Evolutionary conservation across 208 protist genomes (phyloP).

Genomic region (Wallacemonas sp.): DNA sequence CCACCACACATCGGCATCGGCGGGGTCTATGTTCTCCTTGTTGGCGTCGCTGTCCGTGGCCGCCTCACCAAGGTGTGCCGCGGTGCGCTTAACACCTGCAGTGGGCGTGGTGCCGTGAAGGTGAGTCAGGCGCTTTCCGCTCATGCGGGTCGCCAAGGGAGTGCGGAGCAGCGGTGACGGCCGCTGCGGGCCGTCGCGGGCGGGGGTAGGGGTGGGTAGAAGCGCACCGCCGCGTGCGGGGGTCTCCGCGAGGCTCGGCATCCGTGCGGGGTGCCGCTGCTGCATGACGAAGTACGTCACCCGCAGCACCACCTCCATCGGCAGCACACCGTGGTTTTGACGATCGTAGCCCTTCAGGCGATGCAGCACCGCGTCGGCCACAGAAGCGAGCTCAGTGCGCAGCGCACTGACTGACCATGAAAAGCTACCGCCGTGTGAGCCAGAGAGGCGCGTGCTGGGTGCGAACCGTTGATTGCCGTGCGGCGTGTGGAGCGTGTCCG

Average conservation of each 20-base stretch:
- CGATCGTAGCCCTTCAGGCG: conserved; percentile 68
- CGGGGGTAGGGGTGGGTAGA: background rate
- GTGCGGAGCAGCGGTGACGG: background rate
- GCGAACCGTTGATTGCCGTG: too few relatives aligned
- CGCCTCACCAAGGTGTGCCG: background rate
- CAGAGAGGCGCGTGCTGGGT: background rate
- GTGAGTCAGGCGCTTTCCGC: background rate
- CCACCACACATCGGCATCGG: background rate
- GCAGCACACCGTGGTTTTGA: conserved; percentile 46
- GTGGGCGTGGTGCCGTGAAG: background rate
- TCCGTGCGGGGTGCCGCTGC: conserved; percentile 12
- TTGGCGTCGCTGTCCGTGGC: background rate
- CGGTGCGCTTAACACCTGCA: background rate
- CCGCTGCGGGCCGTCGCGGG: background rate
- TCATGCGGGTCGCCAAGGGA: conserved; percentile 6
- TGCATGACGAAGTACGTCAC: conserved; percentile 44
- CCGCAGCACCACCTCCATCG: conserved; percentile 55
- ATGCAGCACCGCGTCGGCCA: conserved; percentile 42
- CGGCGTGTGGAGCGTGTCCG: too few relatives aligned
- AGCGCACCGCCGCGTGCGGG: conserved; percentile 3
- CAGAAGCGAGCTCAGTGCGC: conserved; percentile 21
- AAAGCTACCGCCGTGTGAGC: background rate
- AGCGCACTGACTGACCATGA: conserved; percentile 8
- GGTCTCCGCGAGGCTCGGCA: background rate
- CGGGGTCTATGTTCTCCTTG: conserved; percentile 1